These are phyloP conservation scores for Sordariomycetes sp. DNA, from an alignment of 2,329 filamentous ascomycete genomes.

Conservation along the genomic window DNA sequence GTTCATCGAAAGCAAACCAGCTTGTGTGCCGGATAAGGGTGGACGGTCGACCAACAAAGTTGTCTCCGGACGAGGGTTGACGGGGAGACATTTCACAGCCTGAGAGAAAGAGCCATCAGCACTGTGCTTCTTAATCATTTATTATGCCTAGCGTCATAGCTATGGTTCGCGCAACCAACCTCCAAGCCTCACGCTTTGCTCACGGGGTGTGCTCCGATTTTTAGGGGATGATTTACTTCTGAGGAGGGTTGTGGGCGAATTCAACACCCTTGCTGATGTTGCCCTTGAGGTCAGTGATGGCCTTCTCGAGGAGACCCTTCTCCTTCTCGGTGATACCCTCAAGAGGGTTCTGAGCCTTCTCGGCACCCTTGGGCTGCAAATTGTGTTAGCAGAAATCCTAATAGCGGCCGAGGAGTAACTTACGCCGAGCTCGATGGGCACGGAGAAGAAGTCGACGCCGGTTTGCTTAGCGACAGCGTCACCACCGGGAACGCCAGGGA, in stretches of 20 bases:
- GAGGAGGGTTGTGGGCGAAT: slow-evolving; percentile 79
- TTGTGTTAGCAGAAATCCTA: slow-evolving; percentile 11
- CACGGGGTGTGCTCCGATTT: slow-evolving; percentile 13
- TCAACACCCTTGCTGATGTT: slow-evolving; percentile 93
- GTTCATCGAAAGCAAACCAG: too few relatives aligned
- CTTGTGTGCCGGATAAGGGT: too few relatives aligned
- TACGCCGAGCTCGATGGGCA: slow-evolving; percentile 92
- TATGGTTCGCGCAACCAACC: slow-evolving; percentile 16
- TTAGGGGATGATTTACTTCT: slow-evolving; percentile 58
- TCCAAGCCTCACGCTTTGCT: slow-evolving; percentile 10
- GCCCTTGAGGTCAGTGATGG: slow-evolving; percentile 70
- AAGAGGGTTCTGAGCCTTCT: slow-evolving; percentile 78
- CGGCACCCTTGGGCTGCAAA: slow-evolving; percentile 69
- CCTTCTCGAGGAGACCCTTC: slow-evolving; percentile 74
- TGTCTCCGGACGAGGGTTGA: too few relatives aligned
- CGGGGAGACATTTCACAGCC: slow-evolving; percentile 19
- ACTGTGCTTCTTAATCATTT: slow-evolving; percentile 21
- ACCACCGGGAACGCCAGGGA: slow-evolving; percentile 80
- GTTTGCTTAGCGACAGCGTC: slow-evolving; percentile 77
- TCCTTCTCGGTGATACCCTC: slow-evolving; percentile 73
- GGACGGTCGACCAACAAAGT: too few relatives aligned
- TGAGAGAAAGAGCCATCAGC: slow-evolving; percentile 25
- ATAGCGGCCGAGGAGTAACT: slow-evolving; percentile 26
- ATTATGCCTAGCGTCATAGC: slow-evolving; percentile 25
- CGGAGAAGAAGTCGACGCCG: slow-evolving; percentile 89